Evolutionary conservation across 2,329 filamentous ascomycete species (phyloP).

Genomic region (Blastomyces silverae): DNA sequence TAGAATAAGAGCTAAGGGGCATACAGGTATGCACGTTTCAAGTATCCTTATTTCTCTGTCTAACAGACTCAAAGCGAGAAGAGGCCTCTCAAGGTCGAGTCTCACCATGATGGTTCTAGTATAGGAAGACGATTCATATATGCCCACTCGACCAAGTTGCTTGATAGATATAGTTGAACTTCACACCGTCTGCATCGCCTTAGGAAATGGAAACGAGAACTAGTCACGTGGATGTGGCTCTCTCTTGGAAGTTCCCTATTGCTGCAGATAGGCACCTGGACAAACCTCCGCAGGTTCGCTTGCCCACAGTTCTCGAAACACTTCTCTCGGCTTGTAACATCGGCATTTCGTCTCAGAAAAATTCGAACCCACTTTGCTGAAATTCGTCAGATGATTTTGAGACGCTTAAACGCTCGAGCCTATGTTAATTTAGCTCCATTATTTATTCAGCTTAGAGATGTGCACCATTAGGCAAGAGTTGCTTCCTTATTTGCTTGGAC

Average conservation of each 20-base stretch:
- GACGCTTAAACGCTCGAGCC: background rate
- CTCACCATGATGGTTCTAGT: background rate
- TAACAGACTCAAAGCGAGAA: background rate
- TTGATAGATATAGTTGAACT: background rate
- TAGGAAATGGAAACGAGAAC: background rate
- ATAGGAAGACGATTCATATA: background rate
- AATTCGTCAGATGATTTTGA: background rate
- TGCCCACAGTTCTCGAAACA: background rate
- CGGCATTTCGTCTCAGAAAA: background rate
- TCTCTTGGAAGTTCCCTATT: background rate
- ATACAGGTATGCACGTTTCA: background rate
- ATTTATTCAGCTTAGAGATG: background rate
- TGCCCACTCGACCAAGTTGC: background rate
- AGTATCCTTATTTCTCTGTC: background rate
- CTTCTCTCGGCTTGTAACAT: background rate
- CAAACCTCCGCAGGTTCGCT: background rate
- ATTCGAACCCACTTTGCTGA: background rate
- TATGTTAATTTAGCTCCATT: background rate
- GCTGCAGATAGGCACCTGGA: background rate
- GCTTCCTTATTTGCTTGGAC: background rate
- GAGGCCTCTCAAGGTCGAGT: background rate
- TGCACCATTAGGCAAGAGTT: background rate
- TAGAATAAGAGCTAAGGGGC: no score
- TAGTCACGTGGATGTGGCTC: slow-evolving; percentile 1
- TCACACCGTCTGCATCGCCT: background rate